Evolutionary conservation across 2,329 filamentous ascomycete genomes (phyloP), one percentile per base, ranked within the genome.

Genomic region (Verticillium zaregamsianum): DNA sequence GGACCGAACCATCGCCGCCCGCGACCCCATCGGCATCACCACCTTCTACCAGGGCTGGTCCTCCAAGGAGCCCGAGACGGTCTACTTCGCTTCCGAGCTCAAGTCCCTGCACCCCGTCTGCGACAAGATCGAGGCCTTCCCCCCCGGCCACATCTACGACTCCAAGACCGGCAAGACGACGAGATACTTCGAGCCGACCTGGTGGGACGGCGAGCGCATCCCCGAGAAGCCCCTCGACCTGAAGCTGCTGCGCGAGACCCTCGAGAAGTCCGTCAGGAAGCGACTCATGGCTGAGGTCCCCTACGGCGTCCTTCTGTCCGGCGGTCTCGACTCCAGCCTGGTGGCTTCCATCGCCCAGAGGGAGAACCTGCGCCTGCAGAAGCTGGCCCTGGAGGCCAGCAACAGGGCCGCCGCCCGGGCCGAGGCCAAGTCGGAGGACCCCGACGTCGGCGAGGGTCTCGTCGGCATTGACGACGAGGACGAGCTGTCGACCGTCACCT

Each of bases 211-310:
- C 54, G 79, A 82, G 71, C 90, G 86, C 72, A 85, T 97, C 45
- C 95, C 95, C 17, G 83, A 88, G 59, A 89, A 84, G 20, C 92
- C 94, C 0, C 80, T 97, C 63, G 91, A 98, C 79, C 88, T 93
- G 74, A 96, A 90, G 82, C 74, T 86, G 59, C 84, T 99, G 68
- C 87, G 95, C 67, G 85, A 90, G 73, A 88, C 90, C 1, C 83
- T 99, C 64, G 95, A 98, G 83, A 91, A 88, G 77, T 88, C 95
- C 12, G 95, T 99, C 62, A 88, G 94, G 72, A 99, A 99, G 82
- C 90, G 95, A 68, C 84, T 99, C 75, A 99, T 99, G 95, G 95
- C 95, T 25, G 95, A 99, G 79, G 95, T 99, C 39, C 95, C 95
- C 17, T 99, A 97, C 75, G 95, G 95, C 77, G 95, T 99, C 25